Evolutionary conservation across 805 yeast species (phyloP), one percentile per base, ranked within the genome.

Genomic region (Zygosaccharomyces pseudorouxii): DNA sequence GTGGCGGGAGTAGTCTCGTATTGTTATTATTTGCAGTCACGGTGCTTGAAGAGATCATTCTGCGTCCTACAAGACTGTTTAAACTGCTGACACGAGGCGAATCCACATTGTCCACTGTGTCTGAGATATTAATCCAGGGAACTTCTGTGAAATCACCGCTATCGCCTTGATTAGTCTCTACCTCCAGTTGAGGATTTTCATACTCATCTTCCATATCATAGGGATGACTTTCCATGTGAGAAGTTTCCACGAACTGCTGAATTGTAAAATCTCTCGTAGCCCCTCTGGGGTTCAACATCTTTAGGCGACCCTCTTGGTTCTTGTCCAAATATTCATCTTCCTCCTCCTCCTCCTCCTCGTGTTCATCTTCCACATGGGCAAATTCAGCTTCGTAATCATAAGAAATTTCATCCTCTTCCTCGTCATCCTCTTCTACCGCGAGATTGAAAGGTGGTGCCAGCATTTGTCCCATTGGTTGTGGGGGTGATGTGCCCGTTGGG

Each of bases 171-270:
- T 62, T 66, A 36, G 66, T 69, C 42, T 69, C 67, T 38, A 53
- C 59, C 41, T 72, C 74, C 45, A 71, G 71, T 16, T 65, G 63
- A 9, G 71, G 72, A 69, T 67, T 68, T 40, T 67, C 58, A 30
- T 52, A 55, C 12, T 57, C 62, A 31, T 55, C 56, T 23, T 55
- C 62, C n/a, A 54, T 41, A 25, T 52, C 62, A 47, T 55, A 59
- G 1, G 56, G 52, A 35, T 56, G 48, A 35, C 52, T 45, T 18
- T 55, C 54, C 16, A 59, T 43, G 38, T 55, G 59, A 3, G 60
- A 54, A 2, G 56, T 53, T 37, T 56, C 64, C 4, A 58, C 59
- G 43, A 56, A 58, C 33, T 59, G 62, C 46, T 58, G 62, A 12
- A 58, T 53, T 5, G 57, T 42, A 29, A 48, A 30, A 33, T 49